Evolutionary conservation across 306 rosid species (phyloP).

Genomic region (Malus asiatica): DNA sequence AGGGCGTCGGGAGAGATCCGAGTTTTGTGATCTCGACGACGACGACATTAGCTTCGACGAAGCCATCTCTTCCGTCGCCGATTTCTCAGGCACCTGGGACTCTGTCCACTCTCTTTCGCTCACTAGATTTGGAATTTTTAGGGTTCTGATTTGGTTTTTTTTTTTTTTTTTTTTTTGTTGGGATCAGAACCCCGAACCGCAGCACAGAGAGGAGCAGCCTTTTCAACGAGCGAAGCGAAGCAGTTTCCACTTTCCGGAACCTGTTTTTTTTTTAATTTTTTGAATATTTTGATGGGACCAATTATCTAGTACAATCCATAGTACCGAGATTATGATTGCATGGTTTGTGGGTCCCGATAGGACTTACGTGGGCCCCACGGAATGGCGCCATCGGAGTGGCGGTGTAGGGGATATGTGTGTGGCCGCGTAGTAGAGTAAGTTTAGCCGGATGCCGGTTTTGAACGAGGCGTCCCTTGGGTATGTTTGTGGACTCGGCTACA

Average conservation of each 20-base stretch:
- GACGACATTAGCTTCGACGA: conserved; percentile 59
- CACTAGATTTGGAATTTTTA: not conserved
- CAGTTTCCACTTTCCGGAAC: not conserved
- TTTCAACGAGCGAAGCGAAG: not conserved
- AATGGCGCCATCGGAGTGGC: not conserved
- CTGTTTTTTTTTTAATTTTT: not conserved
- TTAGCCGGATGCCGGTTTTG: not conserved
- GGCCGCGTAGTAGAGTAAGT: not conserved
- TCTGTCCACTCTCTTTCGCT: not conserved
- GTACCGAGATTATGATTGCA: not conserved
- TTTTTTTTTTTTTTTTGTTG: not conserved
- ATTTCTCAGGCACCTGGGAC: not conserved
- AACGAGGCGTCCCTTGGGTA: not conserved
- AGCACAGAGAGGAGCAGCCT: not conserved
- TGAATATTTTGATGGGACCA: not conserved
- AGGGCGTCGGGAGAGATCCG: conserved; percentile 48
- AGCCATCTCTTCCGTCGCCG: conserved; percentile 36
- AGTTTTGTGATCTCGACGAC: conserved; percentile 44
- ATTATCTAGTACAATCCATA: not conserved
- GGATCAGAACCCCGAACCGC: not conserved
- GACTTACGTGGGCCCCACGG: not conserved
- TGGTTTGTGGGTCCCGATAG: not conserved
- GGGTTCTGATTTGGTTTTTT: not conserved
- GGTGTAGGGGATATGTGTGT: not conserved
- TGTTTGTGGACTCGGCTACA: not conserved